Conservation (phyloP, 306 rosid species). For the Casuarina glauca region DNA sequence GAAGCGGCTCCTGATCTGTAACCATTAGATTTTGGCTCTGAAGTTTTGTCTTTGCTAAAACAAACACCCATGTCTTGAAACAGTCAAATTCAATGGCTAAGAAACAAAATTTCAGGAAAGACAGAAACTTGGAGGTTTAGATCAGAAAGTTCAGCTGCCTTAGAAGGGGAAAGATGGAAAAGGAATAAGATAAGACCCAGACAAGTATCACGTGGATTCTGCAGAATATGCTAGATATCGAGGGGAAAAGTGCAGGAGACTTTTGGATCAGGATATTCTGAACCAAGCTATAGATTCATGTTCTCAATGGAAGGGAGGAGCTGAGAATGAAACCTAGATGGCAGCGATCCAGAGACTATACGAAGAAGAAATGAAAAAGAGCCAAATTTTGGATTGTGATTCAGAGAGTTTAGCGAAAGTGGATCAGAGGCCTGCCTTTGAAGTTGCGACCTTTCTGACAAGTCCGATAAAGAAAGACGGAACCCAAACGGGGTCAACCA, state of each 20-base stretch:
- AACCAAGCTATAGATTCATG: background rate
- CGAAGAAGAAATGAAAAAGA: constrained; percentile 4
- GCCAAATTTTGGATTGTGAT: constrained; percentile 20
- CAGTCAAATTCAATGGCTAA: background rate
- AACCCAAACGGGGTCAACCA: constrained; percentile 39
- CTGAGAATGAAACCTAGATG: constrained; percentile 24
- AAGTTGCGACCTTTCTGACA: constrained; percentile 18
- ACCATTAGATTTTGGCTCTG: constrained; percentile 39
- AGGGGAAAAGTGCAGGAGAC: background rate
- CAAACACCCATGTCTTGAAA: constrained; percentile 61
- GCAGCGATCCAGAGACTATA: background rate
- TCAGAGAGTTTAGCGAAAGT: constrained; percentile 14
- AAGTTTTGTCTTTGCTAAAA: constrained; percentile 45
- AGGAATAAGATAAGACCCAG: constrained; percentile 23
- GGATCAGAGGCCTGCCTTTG: constrained; percentile 10
- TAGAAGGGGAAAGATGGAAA: background rate
- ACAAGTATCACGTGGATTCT: constrained; percentile 2
- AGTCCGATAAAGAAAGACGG: constrained; percentile 13
- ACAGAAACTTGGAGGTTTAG: constrained; percentile 18
- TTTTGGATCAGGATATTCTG: constrained; percentile 24
- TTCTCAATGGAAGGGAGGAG: background rate
- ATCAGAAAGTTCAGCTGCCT: constrained; percentile 25
- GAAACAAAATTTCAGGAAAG: background rate
- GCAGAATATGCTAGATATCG: background rate
- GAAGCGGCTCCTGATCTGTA: constrained; percentile 36